phyloP scores from a whole-genome alignment of 139 green algal genomes.

The Picochlorum sp. region DNA sequence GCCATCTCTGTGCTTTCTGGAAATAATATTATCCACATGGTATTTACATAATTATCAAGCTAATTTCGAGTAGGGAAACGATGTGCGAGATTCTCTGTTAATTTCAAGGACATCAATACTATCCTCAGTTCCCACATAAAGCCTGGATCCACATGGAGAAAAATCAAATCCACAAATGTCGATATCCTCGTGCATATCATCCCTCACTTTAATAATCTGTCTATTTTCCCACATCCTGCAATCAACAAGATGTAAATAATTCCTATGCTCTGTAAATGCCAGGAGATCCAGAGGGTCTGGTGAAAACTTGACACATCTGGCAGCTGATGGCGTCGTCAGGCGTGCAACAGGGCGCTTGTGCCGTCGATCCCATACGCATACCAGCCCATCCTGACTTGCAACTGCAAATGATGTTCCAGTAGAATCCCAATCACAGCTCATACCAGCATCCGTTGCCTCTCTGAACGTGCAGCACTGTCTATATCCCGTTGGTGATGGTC shows the following conservation, averaged over 20 bases:
- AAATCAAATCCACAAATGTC: constrained; percentile 34
- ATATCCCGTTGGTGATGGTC: constrained; percentile 32
- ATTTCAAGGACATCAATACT: constrained; percentile 18
- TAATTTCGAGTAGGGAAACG: constrained; percentile 17
- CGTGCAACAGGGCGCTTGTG: constrained; percentile 9
- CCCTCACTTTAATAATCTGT: constrained; percentile 18
- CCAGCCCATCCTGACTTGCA: constrained; percentile 42
- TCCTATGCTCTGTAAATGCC: constrained; percentile 42
- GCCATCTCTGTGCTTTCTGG: no score
- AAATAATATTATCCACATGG: background rate
- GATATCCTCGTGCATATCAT: constrained; percentile 8
- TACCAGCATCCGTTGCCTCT: constrained; percentile 53
- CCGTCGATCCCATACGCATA: constrained; percentile 44
- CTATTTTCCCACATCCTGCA: constrained; percentile 19
- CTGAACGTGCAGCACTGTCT: constrained; percentile 15
- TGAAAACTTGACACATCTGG: constrained; percentile 38
- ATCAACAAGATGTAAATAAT: constrained; percentile 29
- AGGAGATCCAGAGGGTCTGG: constrained; percentile 39
- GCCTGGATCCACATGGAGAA: constrained; percentile 13
- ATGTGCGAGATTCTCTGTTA: constrained; percentile 9
- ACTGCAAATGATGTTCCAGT: constrained; percentile 34
- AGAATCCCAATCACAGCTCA: constrained; percentile 49
- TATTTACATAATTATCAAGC: background rate
- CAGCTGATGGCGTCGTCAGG: constrained; percentile 15
- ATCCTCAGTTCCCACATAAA: constrained; percentile 29